Base-by-base conservation (phyloP, 2,329 filamentous ascomycete genomes). In the Phialophora tarda region DNA sequence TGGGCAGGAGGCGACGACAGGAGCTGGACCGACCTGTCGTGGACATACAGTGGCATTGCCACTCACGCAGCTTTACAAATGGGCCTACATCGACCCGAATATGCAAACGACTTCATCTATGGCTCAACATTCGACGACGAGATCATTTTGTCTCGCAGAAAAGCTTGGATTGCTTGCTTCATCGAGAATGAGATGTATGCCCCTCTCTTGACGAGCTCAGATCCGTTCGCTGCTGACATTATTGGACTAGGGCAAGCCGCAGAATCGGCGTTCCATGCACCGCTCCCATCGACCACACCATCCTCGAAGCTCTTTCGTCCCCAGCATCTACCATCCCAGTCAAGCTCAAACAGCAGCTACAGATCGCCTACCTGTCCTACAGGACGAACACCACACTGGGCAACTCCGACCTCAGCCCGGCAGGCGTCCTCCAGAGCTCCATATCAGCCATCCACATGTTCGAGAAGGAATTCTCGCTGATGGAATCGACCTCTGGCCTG, bases 361-460 rank as follows among this genome's bases (percentile, higher is more conserved):
- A 61, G 12, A 61, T 61, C 47, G 59, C 59, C 21, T 61, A 61
- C 41, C 28, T 61, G 21, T 61, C 59, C 12, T 61, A 61, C 48
- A 47, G 59, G 32, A 61, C 59, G 30, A 61, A 61, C 4, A 61
- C 59, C 11, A 61, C 59, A 17, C 47, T 61, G 7, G 59, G 59
- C 28, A 61, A 61, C 28, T 61, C 59, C 47, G 59, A 61, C 12
- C 59, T 61, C 30, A 61, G 59, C 32, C 59, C 59, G 47, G 59
- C 59, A 21, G 59, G 59, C 3, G 59, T 61, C 24, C 59, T 61
- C 21, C 59, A 53, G 17, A 61, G 59, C 59, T 61, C 59, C 17
- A 61, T 61, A 5, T 61, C 59, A 21, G 59, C 59, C 47, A 61
- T 61, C 47, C 59, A 61, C 48, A 61, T 61, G 59, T 61, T 61